These are phyloP conservation scores for Trametes sanguinea DNA, from an alignment of 768 basidiomycete species.

Conservation along the genomic window DNA sequence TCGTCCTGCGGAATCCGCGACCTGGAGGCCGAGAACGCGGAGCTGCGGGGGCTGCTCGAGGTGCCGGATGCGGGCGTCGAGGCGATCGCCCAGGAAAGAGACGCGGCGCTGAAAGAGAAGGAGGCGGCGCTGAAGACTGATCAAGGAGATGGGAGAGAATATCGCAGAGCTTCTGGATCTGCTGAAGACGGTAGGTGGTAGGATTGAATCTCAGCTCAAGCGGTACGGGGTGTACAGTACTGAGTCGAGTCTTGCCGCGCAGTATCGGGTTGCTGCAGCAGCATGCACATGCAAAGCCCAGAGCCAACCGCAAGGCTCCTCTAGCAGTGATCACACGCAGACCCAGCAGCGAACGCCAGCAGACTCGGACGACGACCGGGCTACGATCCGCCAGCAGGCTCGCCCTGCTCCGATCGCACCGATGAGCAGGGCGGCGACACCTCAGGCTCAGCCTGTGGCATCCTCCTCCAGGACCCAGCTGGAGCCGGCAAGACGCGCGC, in stretches of 20 bases:
- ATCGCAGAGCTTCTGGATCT: conserved; percentile 32
- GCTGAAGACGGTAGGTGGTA: background rate
- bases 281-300: background rate
- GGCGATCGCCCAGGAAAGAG: conserved; percentile 35
- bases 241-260: too few relatives aligned
- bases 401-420: background rate
- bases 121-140: conserved; percentile 41
- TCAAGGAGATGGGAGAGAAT: conserved; percentile 46
- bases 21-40: conserved; percentile 37
- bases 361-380: conserved; percentile 12
- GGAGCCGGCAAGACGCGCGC: background rate
- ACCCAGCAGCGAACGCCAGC: background rate
- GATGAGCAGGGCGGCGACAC: background rate
- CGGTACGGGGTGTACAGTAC: background rate
- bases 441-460: background rate
- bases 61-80: conserved; percentile 33
- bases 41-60: conserved; percentile 35
- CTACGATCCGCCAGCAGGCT: background rate
- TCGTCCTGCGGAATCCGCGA: conserved; percentile 31
- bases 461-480: background rate
- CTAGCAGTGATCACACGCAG: too few relatives aligned
- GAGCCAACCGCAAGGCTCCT: background rate
- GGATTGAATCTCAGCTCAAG: too few relatives aligned
- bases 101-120: conserved; percentile 27
- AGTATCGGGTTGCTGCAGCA: too few relatives aligned